Evolutionary conservation across 2,329 filamentous ascomycete species (phyloP), one percentile per base, ranked within the genome.

Genomic region (Zymoseptoria passerinii): DNA sequence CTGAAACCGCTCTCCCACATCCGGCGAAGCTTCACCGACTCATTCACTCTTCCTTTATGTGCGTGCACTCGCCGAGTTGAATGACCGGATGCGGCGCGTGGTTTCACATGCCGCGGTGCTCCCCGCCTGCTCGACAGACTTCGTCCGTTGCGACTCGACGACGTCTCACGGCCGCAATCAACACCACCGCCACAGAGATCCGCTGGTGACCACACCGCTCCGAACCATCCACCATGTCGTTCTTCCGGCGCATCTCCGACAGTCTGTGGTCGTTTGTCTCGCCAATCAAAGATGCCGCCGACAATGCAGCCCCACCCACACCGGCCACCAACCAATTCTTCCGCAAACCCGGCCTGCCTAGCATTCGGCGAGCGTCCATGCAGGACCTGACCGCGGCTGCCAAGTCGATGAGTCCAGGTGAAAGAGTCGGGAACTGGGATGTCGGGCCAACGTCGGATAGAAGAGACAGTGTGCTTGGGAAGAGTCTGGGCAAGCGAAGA

Each of bases 261-360:
- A 67, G 67, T 52, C 66, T 78, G 57, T 77, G 74, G 75, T 68
- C 69, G 58, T 75, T 73, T 59, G 67, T 77, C 53, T 76, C 74
- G 54, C 76, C 76, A 9, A 68, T 68, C 52, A 77, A 76, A 65
- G 35, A 44, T 16, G 72, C 72, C 8, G 65, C 70, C 51, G 66
- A 54, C 20, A 54, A 73, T 23, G 72, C 74, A 58, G 68, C 69
- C 4, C 44, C 57, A 19, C 51, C 61, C n/a, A 63, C 63, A 19
- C 61, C 61, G 28, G 52, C 56, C 51, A 61, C 58, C 28, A 54
- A 40, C 48, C 54, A 8, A 53, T 61, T 55, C 2, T 74, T 75
- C 70, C 73, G 73, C 56, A 67, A 68, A 48, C 71, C 71, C 1
- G 49, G 54, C 1, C 28, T 52, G 4, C 61, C 60, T n/a, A 27